Conservation (phyloP, 768 basidiomycete species). For the Lactarius evosmus region DNA sequence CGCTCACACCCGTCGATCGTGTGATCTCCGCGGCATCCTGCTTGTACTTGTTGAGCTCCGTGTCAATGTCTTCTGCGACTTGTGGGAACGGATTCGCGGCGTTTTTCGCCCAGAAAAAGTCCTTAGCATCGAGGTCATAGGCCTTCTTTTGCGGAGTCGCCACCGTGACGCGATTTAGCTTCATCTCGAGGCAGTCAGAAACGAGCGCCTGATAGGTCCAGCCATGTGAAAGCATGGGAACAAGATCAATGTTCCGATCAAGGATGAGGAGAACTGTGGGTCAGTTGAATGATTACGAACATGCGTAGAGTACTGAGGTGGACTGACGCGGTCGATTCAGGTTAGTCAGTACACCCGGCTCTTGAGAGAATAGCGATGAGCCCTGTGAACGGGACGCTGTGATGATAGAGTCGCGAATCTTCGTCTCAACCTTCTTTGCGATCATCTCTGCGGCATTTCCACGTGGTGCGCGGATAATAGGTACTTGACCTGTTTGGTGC, state of each 20-base stretch:
- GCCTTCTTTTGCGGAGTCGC: slow-evolving; percentile 72
- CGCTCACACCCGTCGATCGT: slow-evolving; percentile 90
- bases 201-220: slow-evolving; percentile 99
- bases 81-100: slow-evolving; percentile 96
- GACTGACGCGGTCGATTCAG: slow-evolving; percentile 81
- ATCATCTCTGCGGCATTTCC: slow-evolving; percentile 99
- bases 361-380: slow-evolving; percentile 71
- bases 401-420: slow-evolving; percentile 82
- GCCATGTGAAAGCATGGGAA: slow-evolving; percentile 90
- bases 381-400: slow-evolving; percentile 61
- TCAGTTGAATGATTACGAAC: slow-evolving; percentile 16
- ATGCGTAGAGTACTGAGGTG: not conserved
- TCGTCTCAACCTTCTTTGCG: slow-evolving; percentile 91
- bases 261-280: slow-evolving; percentile 81
- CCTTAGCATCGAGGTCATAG: slow-evolving; percentile 96
- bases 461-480: slow-evolving; percentile 89
- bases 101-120: slow-evolving; percentile 99
- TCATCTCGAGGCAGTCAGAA: slow-evolving; percentile 96
- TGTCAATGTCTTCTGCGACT: slow-evolving; percentile 95
- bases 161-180: slow-evolving; percentile 90
- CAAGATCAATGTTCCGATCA: slow-evolving; percentile 92
- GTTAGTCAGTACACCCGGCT: slow-evolving; percentile 77
- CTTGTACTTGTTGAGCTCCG: slow-evolving; percentile 88
- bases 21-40: slow-evolving; percentile 97
- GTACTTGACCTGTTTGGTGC: slow-evolving; percentile 66